These are phyloP conservation scores for Akanthomyces lecanii DNA, from an alignment of 2,329 filamentous ascomycete genomes.

Conservation along the genomic window DNA sequence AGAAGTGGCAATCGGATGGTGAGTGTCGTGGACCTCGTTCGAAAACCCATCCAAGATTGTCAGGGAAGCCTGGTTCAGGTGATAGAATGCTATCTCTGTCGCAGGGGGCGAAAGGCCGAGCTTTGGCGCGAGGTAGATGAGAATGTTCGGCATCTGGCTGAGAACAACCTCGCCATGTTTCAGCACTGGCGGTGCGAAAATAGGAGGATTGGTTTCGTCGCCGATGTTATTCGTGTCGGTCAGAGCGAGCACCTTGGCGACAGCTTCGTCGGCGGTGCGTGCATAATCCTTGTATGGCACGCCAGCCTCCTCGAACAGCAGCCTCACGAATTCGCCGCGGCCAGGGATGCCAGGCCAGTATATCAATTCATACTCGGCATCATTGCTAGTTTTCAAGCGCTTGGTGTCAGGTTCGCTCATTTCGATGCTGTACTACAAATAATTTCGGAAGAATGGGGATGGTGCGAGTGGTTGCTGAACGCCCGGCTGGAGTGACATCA, in stretches of 20 bases:
- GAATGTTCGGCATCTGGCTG: constrained; percentile 68
- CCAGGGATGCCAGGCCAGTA: constrained; percentile 72
- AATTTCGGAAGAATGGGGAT: no score
- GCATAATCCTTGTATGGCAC: constrained; percentile 58
- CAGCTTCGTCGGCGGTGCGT: constrained; percentile 41
- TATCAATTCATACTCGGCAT: constrained; percentile 57
- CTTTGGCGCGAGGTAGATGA: constrained; percentile 62
- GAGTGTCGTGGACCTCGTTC: constrained; percentile 70
- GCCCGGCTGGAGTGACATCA: no score
- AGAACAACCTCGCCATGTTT: constrained; percentile 58
- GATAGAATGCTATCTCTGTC: constrained; percentile 45
- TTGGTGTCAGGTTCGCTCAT: constrained; percentile 26
- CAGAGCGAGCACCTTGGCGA: constrained; percentile 44
- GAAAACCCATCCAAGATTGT: constrained; percentile 68
- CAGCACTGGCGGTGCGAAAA: constrained; percentile 64
- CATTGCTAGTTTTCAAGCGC: constrained; percentile 35
- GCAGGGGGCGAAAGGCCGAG: constrained; percentile 50
- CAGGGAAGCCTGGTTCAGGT: constrained; percentile 59
- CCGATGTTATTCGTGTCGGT: constrained; percentile 43
- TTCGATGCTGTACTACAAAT: not conserved
- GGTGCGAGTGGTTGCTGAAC: no score
- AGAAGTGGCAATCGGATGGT: constrained; percentile 61
- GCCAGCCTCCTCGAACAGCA: constrained; percentile 65
- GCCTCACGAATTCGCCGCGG: constrained; percentile 69
- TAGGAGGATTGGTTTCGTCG: constrained; percentile 57